Evolutionary conservation across 495 filamentous ascomycete genomes (phyloP).

Genomic region (Penicillium parvum): DNA sequence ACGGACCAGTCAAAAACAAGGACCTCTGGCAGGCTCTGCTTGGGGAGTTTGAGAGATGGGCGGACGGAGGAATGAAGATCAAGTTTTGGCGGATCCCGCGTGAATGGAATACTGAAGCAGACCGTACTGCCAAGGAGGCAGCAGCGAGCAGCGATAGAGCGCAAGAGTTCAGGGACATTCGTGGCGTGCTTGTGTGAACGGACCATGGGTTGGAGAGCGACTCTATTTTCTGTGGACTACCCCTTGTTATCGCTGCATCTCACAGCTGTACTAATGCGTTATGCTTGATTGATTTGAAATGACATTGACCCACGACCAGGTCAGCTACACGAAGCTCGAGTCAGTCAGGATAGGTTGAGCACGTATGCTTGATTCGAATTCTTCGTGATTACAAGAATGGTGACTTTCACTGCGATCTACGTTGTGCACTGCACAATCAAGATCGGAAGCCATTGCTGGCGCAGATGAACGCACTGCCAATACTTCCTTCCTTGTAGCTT

Average conservation of each 20-base stretch:
- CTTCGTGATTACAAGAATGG: too few relatives aligned
- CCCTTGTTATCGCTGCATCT: too few relatives aligned
- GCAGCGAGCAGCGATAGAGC: background rate
- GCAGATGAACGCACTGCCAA: slow-evolving; percentile 57
- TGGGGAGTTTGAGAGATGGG: slow-evolving; percentile 13
- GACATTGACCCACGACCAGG: too few relatives aligned
- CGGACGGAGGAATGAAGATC: slow-evolving; percentile 19
- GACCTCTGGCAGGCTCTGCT: slow-evolving; percentile 35
- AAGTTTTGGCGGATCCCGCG: slow-evolving; percentile 22
- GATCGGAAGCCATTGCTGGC: slow-evolving; percentile 40
- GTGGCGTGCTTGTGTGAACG: background rate
- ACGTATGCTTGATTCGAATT: too few relatives aligned
- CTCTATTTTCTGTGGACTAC: too few relatives aligned
- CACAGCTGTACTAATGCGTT: too few relatives aligned
- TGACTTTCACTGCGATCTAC: too few relatives aligned
- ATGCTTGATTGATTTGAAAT: too few relatives aligned
- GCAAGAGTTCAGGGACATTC: background rate
- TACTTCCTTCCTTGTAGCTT: slow-evolving; percentile 46
- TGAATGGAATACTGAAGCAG: background rate
- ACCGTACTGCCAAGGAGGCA: background rate
- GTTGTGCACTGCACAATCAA: background rate
- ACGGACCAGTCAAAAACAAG: slow-evolving; percentile 28
- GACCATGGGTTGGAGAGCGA: too few relatives aligned
- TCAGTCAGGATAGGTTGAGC: too few relatives aligned
- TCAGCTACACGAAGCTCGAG: too few relatives aligned